Percentiles rank a stretch among this genome's conserved stretches.
phyloP scores from a whole-genome alignment of 2,329 filamentous ascomycete species.

The Pseudogymnoascus sp. region DNA sequence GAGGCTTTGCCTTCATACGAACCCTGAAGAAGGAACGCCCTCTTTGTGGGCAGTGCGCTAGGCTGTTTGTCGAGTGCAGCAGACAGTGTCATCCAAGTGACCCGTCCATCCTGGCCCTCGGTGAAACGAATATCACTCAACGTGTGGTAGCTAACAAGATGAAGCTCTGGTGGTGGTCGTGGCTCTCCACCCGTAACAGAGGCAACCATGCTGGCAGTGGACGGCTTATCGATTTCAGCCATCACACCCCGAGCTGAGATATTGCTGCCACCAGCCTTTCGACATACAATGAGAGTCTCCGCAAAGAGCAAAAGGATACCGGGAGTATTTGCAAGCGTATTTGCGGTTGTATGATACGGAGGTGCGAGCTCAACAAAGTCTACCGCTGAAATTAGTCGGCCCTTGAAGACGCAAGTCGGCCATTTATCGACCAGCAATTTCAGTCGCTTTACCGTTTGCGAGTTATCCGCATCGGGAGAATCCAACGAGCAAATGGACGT shows the following conservation, averaged over 20 bases:
- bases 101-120: slow-evolving; percentile 56
- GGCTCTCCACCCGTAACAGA: slow-evolving; percentile 57
- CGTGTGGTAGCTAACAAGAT: slow-evolving; percentile 65
- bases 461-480: slow-evolving; percentile 60
- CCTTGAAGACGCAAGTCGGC: slow-evolving; percentile 63
- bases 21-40: slow-evolving; percentile 66
- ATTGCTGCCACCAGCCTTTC: slow-evolving; percentile 56
- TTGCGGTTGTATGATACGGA: slow-evolving; percentile 49
- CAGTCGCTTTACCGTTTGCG: slow-evolving; percentile 65
- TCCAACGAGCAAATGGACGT: slow-evolving; percentile 96
- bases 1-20: slow-evolving; percentile 69
- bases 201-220: slow-evolving; percentile 52
- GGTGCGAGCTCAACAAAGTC: slow-evolving; percentile 72
- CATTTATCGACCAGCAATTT: slow-evolving; percentile 70
- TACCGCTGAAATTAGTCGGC: slow-evolving; percentile 70
- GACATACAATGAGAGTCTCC: slow-evolving; percentile 70
- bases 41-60: slow-evolving; percentile 45
- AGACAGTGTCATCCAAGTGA: slow-evolving; percentile 61
- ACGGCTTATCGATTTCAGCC: slow-evolving; percentile 77
- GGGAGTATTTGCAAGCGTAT: slow-evolving; percentile 34
- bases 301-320: slow-evolving; percentile 79
- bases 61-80: slow-evolving; percentile 40
- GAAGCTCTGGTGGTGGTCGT: slow-evolving; percentile 57
- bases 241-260: slow-evolving; percentile 69
- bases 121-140: slow-evolving; percentile 66